phyloP scores from a whole-genome alignment of 1,284 basidiomycete genomes.

The Mycosarcoma maydis region DNA sequence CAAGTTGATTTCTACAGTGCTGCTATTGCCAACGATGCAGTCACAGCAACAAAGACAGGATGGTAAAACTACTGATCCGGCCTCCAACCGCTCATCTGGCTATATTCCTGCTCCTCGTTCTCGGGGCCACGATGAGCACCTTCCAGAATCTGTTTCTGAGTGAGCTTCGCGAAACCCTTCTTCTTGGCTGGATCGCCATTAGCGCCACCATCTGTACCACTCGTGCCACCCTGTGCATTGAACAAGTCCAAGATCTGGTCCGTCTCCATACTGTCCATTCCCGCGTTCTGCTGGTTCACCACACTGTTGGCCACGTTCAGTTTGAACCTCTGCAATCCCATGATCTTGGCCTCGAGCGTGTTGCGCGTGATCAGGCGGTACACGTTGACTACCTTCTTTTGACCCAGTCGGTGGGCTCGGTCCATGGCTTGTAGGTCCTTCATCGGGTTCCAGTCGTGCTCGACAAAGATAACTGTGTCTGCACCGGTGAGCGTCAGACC shows the following conservation, averaged over 20 bases:
- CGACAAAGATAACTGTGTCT: conserved; percentile 98
- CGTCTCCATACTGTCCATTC: conserved; percentile 93
- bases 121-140: conserved; percentile 64
- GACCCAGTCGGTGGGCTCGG: conserved; percentile 94
- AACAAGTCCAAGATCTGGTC: conserved; percentile 96
- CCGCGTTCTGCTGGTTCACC: conserved; percentile 96
- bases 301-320: conserved; percentile 96
- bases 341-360: conserved; percentile 98
- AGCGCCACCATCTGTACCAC: background rate
- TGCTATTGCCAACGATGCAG: too few species aligned
- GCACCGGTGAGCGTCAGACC: conserved; percentile 96
- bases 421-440: conserved; percentile 99
- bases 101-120: conserved; percentile 65
- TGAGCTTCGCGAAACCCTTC: conserved; percentile 57
- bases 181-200: conserved; percentile 4
- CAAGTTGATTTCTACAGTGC: too few species aligned
- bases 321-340: conserved; percentile 97
- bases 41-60: too few species aligned
- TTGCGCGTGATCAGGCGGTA: conserved; percentile 97
- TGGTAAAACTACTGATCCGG: conserved; percentile 23
- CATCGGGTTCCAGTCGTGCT: conserved; percentile 99
- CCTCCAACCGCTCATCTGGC: conserved; percentile 55
- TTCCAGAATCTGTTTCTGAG: conserved; percentile 68
- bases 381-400: conserved; percentile 99
- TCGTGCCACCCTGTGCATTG: conserved; percentile 62